phyloP scores from a whole-genome alignment of 257 asterid species.

The Cordia subcordata region DNA sequence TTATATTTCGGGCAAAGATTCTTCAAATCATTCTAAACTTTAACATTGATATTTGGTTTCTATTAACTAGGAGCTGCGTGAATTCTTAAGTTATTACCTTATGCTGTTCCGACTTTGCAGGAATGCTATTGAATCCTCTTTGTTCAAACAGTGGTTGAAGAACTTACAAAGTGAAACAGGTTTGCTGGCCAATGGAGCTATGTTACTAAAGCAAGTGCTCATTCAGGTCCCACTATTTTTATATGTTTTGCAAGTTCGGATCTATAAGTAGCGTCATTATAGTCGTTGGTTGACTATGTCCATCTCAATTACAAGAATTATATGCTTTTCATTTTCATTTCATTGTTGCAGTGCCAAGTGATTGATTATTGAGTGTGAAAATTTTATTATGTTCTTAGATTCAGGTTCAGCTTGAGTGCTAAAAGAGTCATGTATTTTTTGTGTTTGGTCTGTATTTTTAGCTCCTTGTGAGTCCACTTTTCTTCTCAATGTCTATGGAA shows the following conservation, averaged over 20 bases:
- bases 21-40: too few species aligned
- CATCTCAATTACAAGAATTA: neutral
- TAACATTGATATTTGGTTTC: neutral
- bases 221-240: conserved; percentile 59
- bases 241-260: conserved; percentile 5
- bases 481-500: too few species aligned
- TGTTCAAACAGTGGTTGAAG: conserved; percentile 82
- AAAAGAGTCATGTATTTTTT: neutral
- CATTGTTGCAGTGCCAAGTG: neutral
- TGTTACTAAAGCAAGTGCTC: conserved; percentile 57
- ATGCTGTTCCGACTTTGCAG: conserved; percentile 34
- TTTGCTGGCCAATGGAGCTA: conserved; percentile 56
- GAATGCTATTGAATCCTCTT: conserved; percentile 70
- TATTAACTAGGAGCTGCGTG: neutral
- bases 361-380: too few species aligned
- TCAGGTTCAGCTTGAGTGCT: neutral
- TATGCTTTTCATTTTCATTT: neutral
- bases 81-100: neutral
- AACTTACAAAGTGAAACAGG: conserved; percentile 70
- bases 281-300: neutral
- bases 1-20: too few species aligned
- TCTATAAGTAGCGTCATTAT: neutral
- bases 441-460: too few species aligned
- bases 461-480: too few species aligned
- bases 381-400: neutral